A percentile compares a stretch with the other conserved stretches of the same genome.
Conservation (phyloP, 2,329 filamentous ascomycete genomes). For the Monosporascus sp. region DNA sequence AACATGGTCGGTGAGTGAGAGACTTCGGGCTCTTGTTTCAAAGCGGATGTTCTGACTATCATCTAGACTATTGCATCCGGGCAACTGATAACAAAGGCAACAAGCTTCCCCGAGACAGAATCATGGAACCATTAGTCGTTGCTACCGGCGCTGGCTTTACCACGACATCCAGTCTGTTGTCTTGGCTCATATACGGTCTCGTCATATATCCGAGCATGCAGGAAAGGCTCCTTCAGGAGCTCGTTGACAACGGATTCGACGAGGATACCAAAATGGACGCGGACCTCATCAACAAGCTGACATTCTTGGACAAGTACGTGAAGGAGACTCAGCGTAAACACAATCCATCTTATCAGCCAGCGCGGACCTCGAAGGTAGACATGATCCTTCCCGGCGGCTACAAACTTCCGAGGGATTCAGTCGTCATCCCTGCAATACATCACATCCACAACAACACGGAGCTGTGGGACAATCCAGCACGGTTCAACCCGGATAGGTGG, state of each 20-base stretch:
- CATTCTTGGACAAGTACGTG: constrained; percentile 52
- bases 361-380: constrained; percentile 50
- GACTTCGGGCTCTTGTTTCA: background rate
- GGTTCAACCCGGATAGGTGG: constrained; percentile 58
- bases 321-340: constrained; percentile 57
- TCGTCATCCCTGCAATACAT: constrained; percentile 50
- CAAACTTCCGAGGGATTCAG: constrained; percentile 43
- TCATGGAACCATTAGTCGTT: constrained; percentile 40
- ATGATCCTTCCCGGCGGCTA: constrained; percentile 56
- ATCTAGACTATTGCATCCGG: constrained; percentile 46
- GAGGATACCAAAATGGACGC: constrained; percentile 39
- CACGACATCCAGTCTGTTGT: constrained; percentile 53
- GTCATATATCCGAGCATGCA: constrained; percentile 51
- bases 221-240: constrained; percentile 51
- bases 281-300: constrained; percentile 42
- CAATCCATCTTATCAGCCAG: constrained; percentile 58
- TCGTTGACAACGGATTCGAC: constrained; percentile 43
- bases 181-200: constrained; percentile 52
- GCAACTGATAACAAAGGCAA: constrained; percentile 50
- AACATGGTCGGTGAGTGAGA: constrained; percentile 28
- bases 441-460: constrained; percentile 48
- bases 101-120: constrained; percentile 42
- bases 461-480: constrained; percentile 52
- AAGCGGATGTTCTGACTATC: background rate
- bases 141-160: constrained; percentile 55